These are phyloP conservation scores for Ilyonectria mors-panacis DNA, from an alignment of 2,329 filamentous ascomycete genomes.

Conservation along the genomic window DNA sequence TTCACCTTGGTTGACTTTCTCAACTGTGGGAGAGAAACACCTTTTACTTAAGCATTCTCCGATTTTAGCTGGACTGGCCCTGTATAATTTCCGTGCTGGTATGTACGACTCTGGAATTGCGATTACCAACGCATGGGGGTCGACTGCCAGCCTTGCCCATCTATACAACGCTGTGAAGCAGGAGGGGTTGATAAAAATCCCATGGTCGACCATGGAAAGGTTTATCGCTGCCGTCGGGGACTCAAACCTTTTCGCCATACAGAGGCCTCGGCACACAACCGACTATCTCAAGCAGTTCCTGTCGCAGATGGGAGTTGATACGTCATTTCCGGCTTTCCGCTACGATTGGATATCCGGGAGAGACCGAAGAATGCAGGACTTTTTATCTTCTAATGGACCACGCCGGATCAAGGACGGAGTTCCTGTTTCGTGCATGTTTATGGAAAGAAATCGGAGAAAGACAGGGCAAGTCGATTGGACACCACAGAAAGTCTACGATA, in stretches of 20 bases:
- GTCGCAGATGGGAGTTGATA: too few relatives aligned
- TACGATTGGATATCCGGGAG: too few relatives aligned
- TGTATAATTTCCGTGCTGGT: constrained; percentile 52
- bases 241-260: constrained; percentile 56
- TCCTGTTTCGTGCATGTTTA: constrained; percentile 57
- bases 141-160: constrained; percentile 55
- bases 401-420: constrained; percentile 50
- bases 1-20: too few relatives aligned
- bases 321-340: too few relatives aligned
- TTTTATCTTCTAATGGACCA: constrained; percentile 43
- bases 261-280: too few relatives aligned
- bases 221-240: constrained; percentile 48
- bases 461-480: constrained; percentile 38
- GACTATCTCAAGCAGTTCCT: too few relatives aligned
- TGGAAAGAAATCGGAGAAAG: constrained; percentile 49
- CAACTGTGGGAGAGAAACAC: constrained; percentile 24
- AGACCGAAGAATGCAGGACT: neutral
- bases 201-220: constrained; percentile 63
- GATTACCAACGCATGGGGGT: constrained; percentile 57
- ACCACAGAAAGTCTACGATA: too few relatives aligned
- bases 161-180: constrained; percentile 58
- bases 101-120: constrained; percentile 52
- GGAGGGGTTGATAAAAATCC: constrained; percentile 45
- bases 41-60: constrained; percentile 54
- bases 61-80: constrained; percentile 56